Evolutionary conservation across 2,329 filamentous ascomycete genomes (phyloP).

Genomic region (Chaetomiaceae sp.): DNA sequence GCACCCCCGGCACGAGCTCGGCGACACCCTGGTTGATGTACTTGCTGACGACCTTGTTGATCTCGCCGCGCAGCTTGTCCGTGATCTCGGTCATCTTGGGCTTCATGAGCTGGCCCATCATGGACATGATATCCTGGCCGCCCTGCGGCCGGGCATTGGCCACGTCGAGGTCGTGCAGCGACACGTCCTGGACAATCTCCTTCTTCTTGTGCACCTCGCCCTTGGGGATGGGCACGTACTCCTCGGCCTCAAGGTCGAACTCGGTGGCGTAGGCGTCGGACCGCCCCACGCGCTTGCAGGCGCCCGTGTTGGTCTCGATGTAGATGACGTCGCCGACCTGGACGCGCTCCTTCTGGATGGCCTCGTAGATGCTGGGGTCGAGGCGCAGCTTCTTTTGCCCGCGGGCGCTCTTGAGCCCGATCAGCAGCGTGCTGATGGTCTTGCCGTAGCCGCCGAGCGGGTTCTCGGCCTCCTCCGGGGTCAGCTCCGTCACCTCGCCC

Average conservation of each 20-base stretch:
- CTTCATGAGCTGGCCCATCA: conserved; percentile 99
- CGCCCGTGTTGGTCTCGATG: conserved; percentile 97
- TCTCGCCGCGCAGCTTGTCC: conserved; percentile 90
- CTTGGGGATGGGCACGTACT: conserved; percentile 98
- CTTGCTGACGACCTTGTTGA: conserved; percentile 98
- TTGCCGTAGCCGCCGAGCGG: conserved; percentile 94
- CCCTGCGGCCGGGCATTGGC: conserved; percentile 94
- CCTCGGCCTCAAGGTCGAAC: conserved; percentile 96
- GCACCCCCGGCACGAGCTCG: conserved; percentile 93
- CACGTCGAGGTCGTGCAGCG: conserved; percentile 91
- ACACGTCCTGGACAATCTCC: conserved; percentile 98
- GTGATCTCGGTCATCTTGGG: conserved; percentile 99
- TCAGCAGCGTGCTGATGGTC: conserved; percentile 92
- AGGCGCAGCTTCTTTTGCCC: conserved; percentile 96
- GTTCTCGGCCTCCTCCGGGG: conserved; percentile 96
- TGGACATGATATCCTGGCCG: conserved; percentile 99
- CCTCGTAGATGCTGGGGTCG: conserved; percentile 98
- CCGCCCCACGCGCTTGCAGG: conserved; percentile 92
- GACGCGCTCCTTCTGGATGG: conserved; percentile 96
- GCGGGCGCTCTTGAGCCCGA: conserved; percentile 90
- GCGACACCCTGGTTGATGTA: conserved; percentile 98
- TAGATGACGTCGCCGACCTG: conserved; percentile 97
- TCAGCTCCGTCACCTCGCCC: conserved; percentile 95
- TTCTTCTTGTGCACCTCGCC: conserved; percentile 99
- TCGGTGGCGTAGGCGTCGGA: conserved; percentile 97